Evolutionary conservation across 768 basidiomycete genomes (phyloP), one percentile per base, ranked within the genome.

Genomic region (Pholiota microspora): DNA sequence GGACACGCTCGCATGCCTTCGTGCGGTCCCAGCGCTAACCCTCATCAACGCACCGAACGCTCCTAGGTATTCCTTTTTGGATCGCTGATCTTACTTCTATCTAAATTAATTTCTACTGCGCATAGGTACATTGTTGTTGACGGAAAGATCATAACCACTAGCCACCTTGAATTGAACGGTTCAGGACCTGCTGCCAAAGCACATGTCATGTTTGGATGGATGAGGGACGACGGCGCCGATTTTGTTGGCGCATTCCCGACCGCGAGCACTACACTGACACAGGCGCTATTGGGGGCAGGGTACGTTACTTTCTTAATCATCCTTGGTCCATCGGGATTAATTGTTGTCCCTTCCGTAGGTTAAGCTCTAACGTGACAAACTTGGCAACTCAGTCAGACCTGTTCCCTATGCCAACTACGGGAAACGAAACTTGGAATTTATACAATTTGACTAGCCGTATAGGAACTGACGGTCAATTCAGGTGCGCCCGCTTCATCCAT

Each of bases 201-300:
- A 0, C 77, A 77, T 51, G 71, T 76, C 35, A 71, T 82, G 55
- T 75, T 77, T 56, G 80, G 80, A 1, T 76, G 73, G 71, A 79
- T 79, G 75, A 66, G 75, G 16, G 78, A 78, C 54, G 80, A 81
- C 58, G 81, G 79, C 0, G 68, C 75, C 0, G 73, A 77, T 35
- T 78, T 81, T 59, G 68, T 76, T 27, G 71, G 73, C 1, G 72
- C 69, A 49, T 62, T 56, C 52, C 66, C 66, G 2, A 58, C 53
- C 0, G 49, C 44, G 1, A 49, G 45, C 7, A 60, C 59, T 4
- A 65, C 60, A 3, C 55, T 60, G 9, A 48, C 57, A 0, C 51
- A 56, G 15, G 54, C 51, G 7, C 53, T 68, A 1, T 42, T 59
- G 23, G 50, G 44, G 1, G 53, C 65, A 18, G 67, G 67, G 67